Percentiles rank a stretch among this genome's conserved stretches.
Evolutionary conservation across 768 basidiomycete genomes (phyloP).

Genomic region (Amanita pallidorosea): DNA sequence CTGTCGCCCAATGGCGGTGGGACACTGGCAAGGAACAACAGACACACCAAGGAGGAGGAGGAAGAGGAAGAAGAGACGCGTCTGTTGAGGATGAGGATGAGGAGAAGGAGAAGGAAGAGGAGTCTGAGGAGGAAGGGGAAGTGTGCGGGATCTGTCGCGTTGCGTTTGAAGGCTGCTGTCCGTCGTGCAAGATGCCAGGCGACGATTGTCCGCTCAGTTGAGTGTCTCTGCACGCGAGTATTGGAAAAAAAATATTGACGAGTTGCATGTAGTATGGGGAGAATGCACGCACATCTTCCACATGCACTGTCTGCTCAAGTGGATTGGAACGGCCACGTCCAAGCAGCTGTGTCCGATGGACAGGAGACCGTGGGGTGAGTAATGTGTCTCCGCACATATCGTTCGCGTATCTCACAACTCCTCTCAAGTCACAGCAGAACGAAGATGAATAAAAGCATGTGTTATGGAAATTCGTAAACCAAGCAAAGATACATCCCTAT

Average conservation of each 20-base stretch:
- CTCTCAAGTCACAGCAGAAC: slow-evolving; percentile 1
- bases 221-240: too few relatives aligned
- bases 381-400: not conserved
- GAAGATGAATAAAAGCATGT: not conserved
- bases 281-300: slow-evolving; percentile 97
- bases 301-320: slow-evolving; percentile 96
- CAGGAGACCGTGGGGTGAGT: slow-evolving; percentile 81
- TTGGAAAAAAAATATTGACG: too few relatives aligned
- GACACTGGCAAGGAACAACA: slow-evolving; percentile 32
- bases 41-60: slow-evolving; percentile 28
- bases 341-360: slow-evolving; percentile 99
- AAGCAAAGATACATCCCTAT: not conserved
- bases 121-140: slow-evolving; percentile 39
- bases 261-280: slow-evolving; percentile 54
- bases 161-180: slow-evolving; percentile 91
- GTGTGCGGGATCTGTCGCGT: slow-evolving; percentile 85
- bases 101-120: not conserved
- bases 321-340: slow-evolving; percentile 82
- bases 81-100: slow-evolving; percentile 19
- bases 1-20: slow-evolving; percentile 88
- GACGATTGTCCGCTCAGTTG: slow-evolving; percentile 75
- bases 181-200: slow-evolving; percentile 92
- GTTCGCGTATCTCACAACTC: not conserved
- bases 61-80: slow-evolving; percentile 36
- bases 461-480: too few relatives aligned